Base-by-base conservation (phyloP, 257 asterid species). In the Solanum chilense region DNA sequence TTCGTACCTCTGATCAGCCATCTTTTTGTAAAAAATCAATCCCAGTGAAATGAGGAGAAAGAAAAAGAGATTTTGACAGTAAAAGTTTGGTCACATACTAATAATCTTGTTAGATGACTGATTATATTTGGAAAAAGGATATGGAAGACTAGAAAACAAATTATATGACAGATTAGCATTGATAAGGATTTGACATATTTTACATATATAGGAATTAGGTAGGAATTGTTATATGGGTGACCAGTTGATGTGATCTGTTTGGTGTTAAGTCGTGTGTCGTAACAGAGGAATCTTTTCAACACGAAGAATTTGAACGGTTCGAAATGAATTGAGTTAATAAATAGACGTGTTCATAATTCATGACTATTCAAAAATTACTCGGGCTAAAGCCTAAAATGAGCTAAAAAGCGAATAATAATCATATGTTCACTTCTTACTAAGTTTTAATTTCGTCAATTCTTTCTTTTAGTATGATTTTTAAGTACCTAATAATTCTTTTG, bases 1-100 rank as follows among this genome's bases (percentile, higher is more conserved):
- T 87, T 88, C 88, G 81, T 21, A 70, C 73, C 90, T 82, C 31
- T 84, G 91, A 74, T 86, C 44, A 37, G 91, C 93, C 98, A 94
- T 94, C 88, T 14, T 39, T 74, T 21, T 37, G 82, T 14, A 37
- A 74, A 74, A 74, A 74, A 6, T 21, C 52, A 11, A 39, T 74
- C 31, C 29, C 49, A 5, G 31, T 33, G 41, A 27, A 31, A 16
- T 58, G 33, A 20, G 64, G 66, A 58, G 33, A 62, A 66, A 60
- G 41, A 75, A 56, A 56, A 85, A 86, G 82, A 37, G 82, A 21
- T 74, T 39, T 20, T 74, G 52, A 73, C 10, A 1, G 42, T 37
- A 20, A 5, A 35, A 9, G 27, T n/a, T 73, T 35, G 29, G 3
- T 73, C 49, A 73, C 80, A 20, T 33, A 56, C 20, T 71, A 14